Base-by-base conservation (phyloP, 2,329 filamentous ascomycete genomes). In the Thielaviopsis musarum region DNA sequence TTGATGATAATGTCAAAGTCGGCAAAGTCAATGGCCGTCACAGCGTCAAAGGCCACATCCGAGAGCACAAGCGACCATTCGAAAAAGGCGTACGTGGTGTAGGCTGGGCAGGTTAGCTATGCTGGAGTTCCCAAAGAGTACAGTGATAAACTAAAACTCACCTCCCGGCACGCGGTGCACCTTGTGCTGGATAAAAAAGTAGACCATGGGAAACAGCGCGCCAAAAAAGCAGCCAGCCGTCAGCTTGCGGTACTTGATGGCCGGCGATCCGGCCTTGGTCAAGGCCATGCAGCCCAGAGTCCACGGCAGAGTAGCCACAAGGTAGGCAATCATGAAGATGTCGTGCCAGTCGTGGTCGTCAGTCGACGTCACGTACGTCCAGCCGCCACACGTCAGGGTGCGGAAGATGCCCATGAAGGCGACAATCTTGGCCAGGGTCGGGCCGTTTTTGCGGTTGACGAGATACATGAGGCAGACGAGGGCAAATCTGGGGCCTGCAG, bases 301-400 rank as follows among this genome's bases (percentile, higher is more conserved):
- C 93, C 93, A 98, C 1, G 93, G 93, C 58, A 98, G 77, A 2
- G 93, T 97, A 38, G 89, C 87, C 53, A 98, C 85, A 59, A 98
- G 77, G 71, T 98, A 98, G 15, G 90, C 94, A 66, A 98, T 96
- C 93, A 98, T 98, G 70, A 98, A 91, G 63, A 97, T 91, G 68
- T 98, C 93, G 70, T 98, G 93, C 91, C 90, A 97, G 72, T 95
- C 84, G 71, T 98, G 93, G 70, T 97, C 89, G 70, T 98, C 93
- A 52, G 93, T 98, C 63, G 93, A 97, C 26, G 93, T 98, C 63
- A 98, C 84, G 71, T 97, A 98, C 58, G 93, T 96, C 91, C 93
- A 98, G 61, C 93, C 93, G 66, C 91, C 93, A 68, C 93, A 98
- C 3, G 90, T 95, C 61, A 97, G 74, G 10, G 91, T 96, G 66